Conservation (phyloP, 106 monocot genomes). For the Dendrobium huoshanense region DNA sequence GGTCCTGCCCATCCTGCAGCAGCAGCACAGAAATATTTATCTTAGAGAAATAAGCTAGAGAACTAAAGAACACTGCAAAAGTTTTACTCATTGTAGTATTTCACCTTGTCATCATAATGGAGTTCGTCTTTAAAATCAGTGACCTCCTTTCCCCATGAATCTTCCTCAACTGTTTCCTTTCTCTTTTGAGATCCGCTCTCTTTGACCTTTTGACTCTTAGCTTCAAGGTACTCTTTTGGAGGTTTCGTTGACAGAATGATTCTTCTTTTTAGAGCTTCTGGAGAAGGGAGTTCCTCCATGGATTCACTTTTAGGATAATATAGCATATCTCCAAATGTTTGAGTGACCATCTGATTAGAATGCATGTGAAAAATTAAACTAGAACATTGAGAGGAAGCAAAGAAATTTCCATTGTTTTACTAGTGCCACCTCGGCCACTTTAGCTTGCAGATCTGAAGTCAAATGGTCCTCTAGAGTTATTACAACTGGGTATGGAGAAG, state of each 20-base stretch:
- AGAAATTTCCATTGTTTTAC: not conserved
- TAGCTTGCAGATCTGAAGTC: constrained; percentile 30
- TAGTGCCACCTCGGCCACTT: constrained; percentile 24
- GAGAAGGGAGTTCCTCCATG: constrained; percentile 63
- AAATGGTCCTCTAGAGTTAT: constrained; percentile 35
- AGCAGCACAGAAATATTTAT: not conserved
- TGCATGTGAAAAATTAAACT: not conserved
- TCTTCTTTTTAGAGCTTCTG: constrained; percentile 48
- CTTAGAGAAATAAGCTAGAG: not conserved
- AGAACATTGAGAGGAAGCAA: not conserved
- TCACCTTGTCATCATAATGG: constrained; percentile 48
- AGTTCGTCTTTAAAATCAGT: constrained; percentile 57
- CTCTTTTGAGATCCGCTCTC: constrained; percentile 19
- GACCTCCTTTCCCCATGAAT: constrained; percentile 70
- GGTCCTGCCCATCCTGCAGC: not conserved
- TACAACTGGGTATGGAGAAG: constrained; percentile 20
- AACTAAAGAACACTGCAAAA: not conserved
- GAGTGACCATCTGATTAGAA: constrained; percentile 35
- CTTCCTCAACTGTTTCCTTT: constrained; percentile 37
- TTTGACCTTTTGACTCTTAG: constrained; percentile 40
- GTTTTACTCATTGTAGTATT: not conserved
- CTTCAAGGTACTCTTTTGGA: constrained; percentile 70
- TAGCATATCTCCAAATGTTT: constrained; percentile 67
- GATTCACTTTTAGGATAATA: constrained; percentile 55
- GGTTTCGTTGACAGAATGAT: constrained; percentile 83